A percentile compares a stretch with the other conserved stretches of the same genome.
phyloP scores from a whole-genome alignment of 805 yeast genomes.

The Candida nanaspora region DNA sequence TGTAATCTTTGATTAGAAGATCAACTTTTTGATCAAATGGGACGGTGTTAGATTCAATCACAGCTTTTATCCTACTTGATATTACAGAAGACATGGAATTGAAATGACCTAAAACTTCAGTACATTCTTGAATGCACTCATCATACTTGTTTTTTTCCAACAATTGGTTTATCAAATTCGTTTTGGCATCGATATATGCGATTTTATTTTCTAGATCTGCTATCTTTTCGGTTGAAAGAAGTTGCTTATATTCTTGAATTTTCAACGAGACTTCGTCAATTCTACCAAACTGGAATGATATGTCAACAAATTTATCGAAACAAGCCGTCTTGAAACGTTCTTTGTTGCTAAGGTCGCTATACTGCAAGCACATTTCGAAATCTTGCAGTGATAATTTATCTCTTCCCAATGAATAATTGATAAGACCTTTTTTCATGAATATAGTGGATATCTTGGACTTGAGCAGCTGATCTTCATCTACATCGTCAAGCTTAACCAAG shows the following conservation, averaged over 20 bases:
- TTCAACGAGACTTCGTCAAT: slow-evolving; percentile 27
- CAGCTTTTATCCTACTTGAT: slow-evolving; percentile 25
- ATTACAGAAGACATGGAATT: slow-evolving; percentile 35
- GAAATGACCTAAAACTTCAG: slow-evolving; percentile 31
- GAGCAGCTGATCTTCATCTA: slow-evolving; percentile 8
- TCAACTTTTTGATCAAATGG: slow-evolving; percentile 15
- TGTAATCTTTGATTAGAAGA: slow-evolving; percentile 16
- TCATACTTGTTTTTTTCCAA: slow-evolving; percentile 14
- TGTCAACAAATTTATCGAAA: slow-evolving; percentile 36
- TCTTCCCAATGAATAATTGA: slow-evolving; percentile 50
- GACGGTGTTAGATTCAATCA: slow-evolving; percentile 5
- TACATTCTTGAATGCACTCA: slow-evolving; percentile 22
- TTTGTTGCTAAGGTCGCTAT: slow-evolving; percentile 17
- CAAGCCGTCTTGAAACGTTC: slow-evolving; percentile 34
- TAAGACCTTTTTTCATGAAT: slow-evolving; percentile 53
- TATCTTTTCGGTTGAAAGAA: neutral
- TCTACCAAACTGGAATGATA: slow-evolving; percentile 47
- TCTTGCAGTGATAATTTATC: slow-evolving; percentile 46
- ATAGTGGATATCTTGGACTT: slow-evolving; percentile 31
- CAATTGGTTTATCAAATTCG: neutral
- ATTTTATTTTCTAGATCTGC: slow-evolving; percentile 4
- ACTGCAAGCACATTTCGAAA: slow-evolving; percentile 39
- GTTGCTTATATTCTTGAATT: slow-evolving; percentile 10
- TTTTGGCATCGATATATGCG: slow-evolving; percentile 1
- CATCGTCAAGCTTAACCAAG: slow-evolving; percentile 7